phyloP scores from a whole-genome alignment of 768 basidiomycete species.

The Gymnopilus junonius region DNA sequence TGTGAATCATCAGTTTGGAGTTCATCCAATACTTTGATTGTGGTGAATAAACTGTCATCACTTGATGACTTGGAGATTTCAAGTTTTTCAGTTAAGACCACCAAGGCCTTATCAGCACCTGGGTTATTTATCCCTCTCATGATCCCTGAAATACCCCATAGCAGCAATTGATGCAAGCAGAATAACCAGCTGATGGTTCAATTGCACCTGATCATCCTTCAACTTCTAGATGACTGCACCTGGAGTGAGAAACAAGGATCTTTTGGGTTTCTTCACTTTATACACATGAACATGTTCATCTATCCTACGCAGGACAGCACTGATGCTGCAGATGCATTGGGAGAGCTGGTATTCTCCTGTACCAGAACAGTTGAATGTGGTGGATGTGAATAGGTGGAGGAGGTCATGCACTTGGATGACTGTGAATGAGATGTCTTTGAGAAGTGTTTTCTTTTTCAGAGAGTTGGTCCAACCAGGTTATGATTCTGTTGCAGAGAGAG shows the following conservation, averaged over 20 bases:
- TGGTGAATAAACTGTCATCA: too few relatives aligned
- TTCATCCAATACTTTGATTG: neutral
- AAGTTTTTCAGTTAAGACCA: neutral
- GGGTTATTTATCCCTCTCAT: neutral
- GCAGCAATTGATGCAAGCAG: conserved; percentile 20
- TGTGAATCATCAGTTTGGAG: conserved; percentile 16
- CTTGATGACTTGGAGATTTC: neutral
- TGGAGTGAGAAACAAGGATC: conserved; percentile 26
- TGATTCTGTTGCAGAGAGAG: conserved; percentile 17
- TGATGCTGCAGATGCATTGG: conserved; percentile 19
- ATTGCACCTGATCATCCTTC: conserved; percentile 25
- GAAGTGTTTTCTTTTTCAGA: conserved; percentile 18
- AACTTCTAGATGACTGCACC: conserved; percentile 19
- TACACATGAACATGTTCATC: conserved; percentile 24
- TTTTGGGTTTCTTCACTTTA: conserved; percentile 13
- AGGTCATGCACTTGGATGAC: conserved; percentile 19
- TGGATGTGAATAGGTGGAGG: conserved; percentile 16
- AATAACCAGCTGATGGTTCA: conserved; percentile 27
- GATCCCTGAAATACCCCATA: conserved; percentile 14
- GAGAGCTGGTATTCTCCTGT: conserved; percentile 11
- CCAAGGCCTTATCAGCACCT: neutral
- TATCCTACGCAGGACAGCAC: conserved; percentile 19
- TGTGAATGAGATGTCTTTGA: conserved; percentile 20
- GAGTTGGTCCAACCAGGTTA: conserved; percentile 18
- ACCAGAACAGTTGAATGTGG: neutral